Evolutionary conservation across 2,329 filamentous ascomycete species (phyloP).

Genomic region (Apiospora pterosperma): DNA sequence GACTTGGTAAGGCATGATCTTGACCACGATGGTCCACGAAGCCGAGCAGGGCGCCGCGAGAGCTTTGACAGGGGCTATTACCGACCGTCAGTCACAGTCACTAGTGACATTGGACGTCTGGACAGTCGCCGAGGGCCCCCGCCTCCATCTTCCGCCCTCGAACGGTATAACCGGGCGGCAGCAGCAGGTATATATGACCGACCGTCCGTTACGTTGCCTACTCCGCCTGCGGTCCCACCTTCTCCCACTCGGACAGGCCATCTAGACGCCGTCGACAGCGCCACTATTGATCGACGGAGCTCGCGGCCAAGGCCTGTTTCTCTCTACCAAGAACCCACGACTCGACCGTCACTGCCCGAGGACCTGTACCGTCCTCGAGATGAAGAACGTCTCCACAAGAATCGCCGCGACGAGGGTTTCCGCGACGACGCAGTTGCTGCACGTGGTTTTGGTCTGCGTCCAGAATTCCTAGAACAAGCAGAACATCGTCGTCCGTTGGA

Average conservation of each 20-base stretch:
- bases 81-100: constrained; percentile 51
- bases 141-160: constrained; percentile 66
- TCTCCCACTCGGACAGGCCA: constrained; percentile 28
- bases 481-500: constrained; percentile 25
- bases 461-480: constrained; percentile 32
- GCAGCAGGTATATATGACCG: constrained; percentile 42
- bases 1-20: constrained; percentile 61
- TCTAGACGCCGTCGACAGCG: constrained; percentile 32
- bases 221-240: constrained; percentile 39
- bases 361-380: constrained; percentile 48
- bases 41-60: constrained; percentile 43
- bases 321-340: constrained; percentile 48
- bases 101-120: constrained; percentile 44
- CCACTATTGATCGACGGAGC: constrained; percentile 26
- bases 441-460: constrained; percentile 52
- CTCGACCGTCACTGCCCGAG: constrained; percentile 41
- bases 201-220: constrained; percentile 41
- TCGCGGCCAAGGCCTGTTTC: constrained; percentile 45
- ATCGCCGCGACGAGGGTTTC: constrained; percentile 40
- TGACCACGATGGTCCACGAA: constrained; percentile 43
- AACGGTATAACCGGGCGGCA: constrained; percentile 56
- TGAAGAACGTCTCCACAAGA: constrained; percentile 41
- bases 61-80: constrained; percentile 54
- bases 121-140: constrained; percentile 52
- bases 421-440: constrained; percentile 43